Base-by-base conservation (phyloP, 23 red algal species). In the Agarophyton chilense region DNA sequence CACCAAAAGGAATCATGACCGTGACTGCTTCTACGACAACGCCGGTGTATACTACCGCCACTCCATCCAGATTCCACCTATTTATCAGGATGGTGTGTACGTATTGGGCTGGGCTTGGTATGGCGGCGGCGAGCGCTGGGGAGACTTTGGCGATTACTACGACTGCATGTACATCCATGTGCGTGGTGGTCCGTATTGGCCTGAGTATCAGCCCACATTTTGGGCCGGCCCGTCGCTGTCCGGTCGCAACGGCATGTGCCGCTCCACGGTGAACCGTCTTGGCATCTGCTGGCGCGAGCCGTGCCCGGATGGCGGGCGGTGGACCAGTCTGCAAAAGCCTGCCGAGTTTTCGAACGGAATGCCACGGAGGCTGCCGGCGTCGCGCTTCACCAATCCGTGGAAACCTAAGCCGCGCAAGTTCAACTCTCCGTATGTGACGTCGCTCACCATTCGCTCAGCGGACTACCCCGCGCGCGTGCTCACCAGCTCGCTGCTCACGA, bases 61-160 rank as follows among this genome's bases (percentile, higher is more conserved):
- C 29, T 16, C 36, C 7, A 43, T 92, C 25, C 78, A 72, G 31
- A 83, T 92, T 24, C 89, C 89, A 39, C 62, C 78, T 17, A 56
- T 73, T 60, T 75, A 75, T 25, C 38, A 77, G 36, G 79, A 92
- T 58, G 89, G 89, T 8, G 89, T 84, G 2, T 92, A 92, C 18
- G 89, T 92, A 26, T 45, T 92, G 31, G 78, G 78, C 32, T 92
- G 76, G 77, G 79, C 61, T 21, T 92, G 89, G 89, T 92, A 84
- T 62, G 89, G 89, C n/a, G 89, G 89, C 18, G 89, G 89, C 0
- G 62, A 72, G 28, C 40, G 50, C 19, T 71, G n/a, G 11, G 82
- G 82, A 3, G 51, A 72, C 36, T 82, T 84, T 41, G 89, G 89
- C 16, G 89, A 92, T 52, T 92, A 92, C 56, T 92, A 84, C 72